phyloP scores from a whole-genome alignment of 2,329 filamentous ascomycete genomes.

The Ambrosiella beaveri region DNA sequence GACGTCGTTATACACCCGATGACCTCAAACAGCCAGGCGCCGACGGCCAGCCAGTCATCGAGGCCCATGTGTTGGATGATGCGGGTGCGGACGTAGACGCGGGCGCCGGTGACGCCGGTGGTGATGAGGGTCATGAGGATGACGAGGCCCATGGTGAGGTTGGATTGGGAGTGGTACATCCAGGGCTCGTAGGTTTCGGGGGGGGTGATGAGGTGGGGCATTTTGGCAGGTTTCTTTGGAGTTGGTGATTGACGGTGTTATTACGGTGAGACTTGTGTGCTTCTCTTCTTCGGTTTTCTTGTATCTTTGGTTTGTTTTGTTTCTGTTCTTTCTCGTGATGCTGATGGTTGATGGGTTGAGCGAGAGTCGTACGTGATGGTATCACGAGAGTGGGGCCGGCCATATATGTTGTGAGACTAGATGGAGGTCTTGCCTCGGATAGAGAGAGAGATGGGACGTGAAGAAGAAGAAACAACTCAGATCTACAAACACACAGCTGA shows the following conservation, averaged over 20 bases:
- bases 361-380: too few relatives aligned
- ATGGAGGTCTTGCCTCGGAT: too few relatives aligned
- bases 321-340: too few relatives aligned
- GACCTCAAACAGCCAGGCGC: constrained; percentile 15
- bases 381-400: too few relatives aligned
- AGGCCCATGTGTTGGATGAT: constrained; percentile 16
- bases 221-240: neutral
- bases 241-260: neutral
- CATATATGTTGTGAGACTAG: too few relatives aligned
- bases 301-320: neutral
- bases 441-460: too few relatives aligned
- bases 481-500: too few relatives aligned
- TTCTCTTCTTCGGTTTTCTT: neutral
- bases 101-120: constrained; percentile 16
- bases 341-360: too few relatives aligned
- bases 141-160: constrained; percentile 16
- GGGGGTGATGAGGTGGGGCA: constrained; percentile 1
- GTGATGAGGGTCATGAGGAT: constrained; percentile 16
- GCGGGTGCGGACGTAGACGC: constrained; percentile 18
- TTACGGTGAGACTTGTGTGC: neutral
- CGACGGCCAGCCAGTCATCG: constrained; percentile 18
- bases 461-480: too few relatives aligned
- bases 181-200: neutral
- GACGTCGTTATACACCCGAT: neutral
- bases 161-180: constrained; percentile 7